A percentile compares a stretch with the other conserved stretches of the same genome.
Conservation (phyloP, 2,329 filamentous ascomycete species). For the Ascocoryne sarcoides region DNA sequence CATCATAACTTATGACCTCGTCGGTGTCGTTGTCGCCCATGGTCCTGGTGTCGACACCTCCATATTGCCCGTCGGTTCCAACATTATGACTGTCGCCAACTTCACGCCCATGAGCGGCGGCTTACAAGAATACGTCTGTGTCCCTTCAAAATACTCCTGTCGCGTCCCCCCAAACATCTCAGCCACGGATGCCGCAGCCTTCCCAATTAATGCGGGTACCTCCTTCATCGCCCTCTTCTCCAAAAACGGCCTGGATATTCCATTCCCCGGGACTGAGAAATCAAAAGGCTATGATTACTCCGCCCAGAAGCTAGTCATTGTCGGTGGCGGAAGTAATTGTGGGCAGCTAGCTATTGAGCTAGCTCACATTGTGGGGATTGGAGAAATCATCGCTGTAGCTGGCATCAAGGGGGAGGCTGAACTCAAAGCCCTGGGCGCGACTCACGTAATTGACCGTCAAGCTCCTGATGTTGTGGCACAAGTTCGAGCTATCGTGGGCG, state of each 20-base stretch:
- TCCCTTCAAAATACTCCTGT: conserved; percentile 25
- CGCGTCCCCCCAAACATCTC: conserved; percentile 29
- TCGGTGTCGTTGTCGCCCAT: conserved; percentile 28
- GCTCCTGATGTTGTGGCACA: conserved; percentile 23
- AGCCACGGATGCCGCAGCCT: conserved; percentile 15
- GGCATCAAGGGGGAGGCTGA: conserved; percentile 20
- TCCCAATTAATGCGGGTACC: conserved; percentile 32
- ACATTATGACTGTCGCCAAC: conserved; percentile 26
- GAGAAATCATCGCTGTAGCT: conserved; percentile 31
- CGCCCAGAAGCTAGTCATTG: conserved; percentile 22
- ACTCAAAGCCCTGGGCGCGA: conserved; percentile 31
- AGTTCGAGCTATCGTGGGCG: conserved; percentile 31
- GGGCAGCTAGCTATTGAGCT: conserved; percentile 30
- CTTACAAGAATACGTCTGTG: conserved; percentile 32
- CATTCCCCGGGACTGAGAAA: conserved; percentile 22
- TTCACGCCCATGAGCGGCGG: conserved; percentile 17
- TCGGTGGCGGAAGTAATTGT: conserved; percentile 31
- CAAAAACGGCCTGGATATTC: conserved; percentile 20
- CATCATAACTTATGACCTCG: conserved; percentile 30
- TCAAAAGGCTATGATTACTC: conserved; percentile 22
- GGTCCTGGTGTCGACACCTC: conserved; percentile 14
- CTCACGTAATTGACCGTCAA: conserved; percentile 34
- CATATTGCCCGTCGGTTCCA: conserved; percentile 25
- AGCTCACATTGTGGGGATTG: conserved; percentile 30
- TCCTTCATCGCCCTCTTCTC: conserved; percentile 30